Base-by-base conservation (phyloP, 2,329 filamentous ascomycete genomes). In the Coccinonectria pachysandricola region DNA sequence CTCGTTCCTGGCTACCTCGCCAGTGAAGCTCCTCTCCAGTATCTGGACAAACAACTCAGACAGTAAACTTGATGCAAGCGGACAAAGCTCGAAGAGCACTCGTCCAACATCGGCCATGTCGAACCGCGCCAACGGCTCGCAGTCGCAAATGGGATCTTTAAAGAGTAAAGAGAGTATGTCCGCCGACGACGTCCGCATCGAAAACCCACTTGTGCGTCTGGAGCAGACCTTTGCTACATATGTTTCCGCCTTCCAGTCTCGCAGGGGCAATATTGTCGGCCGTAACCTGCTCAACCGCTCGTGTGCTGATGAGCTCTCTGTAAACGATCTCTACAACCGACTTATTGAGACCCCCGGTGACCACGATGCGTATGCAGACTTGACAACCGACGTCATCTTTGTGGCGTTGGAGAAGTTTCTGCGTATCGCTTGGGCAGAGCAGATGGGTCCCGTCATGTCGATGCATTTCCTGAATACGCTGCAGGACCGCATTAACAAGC, bases 321-420 rank as follows among this genome's bases (percentile, higher is more conserved):
- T 94, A 40, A 94, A 94, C 45, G 85, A 93, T 42, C 63, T 95
- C 2, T 95, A 94, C 57, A 94, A 94, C 48, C 71, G 76, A 17
- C 67, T 95, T 9, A 75, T 93, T 11, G 86, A 94, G 50, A 80
- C 80, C 37, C 83, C 86, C 0, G 79, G 74, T 27, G 85, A 84
- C 45, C 68, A 82, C 37, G 80, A 92, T 27, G 64, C 76, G 7
- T 75, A 82, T 2, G 69, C 75, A 0, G 85, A 94, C 32, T 68
- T 83, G 7, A 71, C 77, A 3, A 75, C 88, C 7, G 86, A 95
- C 46, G 76, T 88, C 12, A 68, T 96, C 5, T 93, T 95, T 48
- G 80, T 82, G 14, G 81, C 87, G 0, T 96, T 95, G 50, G 87
- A 95, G 51, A 95, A 92, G 35, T 96, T 95, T 42, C 61, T 95